A percentile compares a stretch with the other conserved stretches of the same genome.
phyloP scores from a whole-genome alignment of 768 basidiomycete genomes.

The Suillus alpinus region DNA sequence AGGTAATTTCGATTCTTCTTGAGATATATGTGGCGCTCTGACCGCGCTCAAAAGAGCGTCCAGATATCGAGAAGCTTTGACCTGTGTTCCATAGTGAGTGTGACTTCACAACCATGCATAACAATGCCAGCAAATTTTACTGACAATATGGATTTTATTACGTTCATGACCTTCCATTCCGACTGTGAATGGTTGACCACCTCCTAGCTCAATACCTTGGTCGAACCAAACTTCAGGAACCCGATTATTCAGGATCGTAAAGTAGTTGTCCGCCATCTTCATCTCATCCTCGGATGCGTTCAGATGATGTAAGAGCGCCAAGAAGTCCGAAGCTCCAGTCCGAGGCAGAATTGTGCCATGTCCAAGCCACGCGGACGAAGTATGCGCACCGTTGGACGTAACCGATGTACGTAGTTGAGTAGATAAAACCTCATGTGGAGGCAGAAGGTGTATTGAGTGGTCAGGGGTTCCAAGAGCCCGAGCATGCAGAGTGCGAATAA shows the following conservation, averaged over 20 bases:
- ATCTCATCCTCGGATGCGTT: conserved; percentile 47
- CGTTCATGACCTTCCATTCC: conserved; percentile 55
- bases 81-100: conserved; percentile 27
- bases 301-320: conserved; percentile 43
- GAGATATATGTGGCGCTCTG: not conserved
- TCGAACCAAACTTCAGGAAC: conserved; percentile 64
- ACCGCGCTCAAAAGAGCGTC: conserved; percentile 27
- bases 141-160: conserved; percentile 57
- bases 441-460: conserved; percentile 49
- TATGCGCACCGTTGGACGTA: conserved; percentile 39
- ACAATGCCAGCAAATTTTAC: conserved; percentile 19
- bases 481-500: conserved; percentile 48
- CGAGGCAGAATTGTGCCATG: conserved; percentile 55
- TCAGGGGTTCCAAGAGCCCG: conserved; percentile 31
- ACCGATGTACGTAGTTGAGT: conserved; percentile 46
- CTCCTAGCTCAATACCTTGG: conserved; percentile 56
- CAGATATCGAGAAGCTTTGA: conserved; percentile 44
- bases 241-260: conserved; percentile 52
- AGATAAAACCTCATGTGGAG: conserved; percentile 59
- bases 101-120: conserved; percentile 3
- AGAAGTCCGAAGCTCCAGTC: conserved; percentile 43
- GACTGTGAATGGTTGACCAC: conserved; percentile 60
- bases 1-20: not conserved
- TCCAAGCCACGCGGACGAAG: conserved; percentile 66
- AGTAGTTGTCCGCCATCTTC: conserved; percentile 73